Evolutionary conservation across 2,329 filamentous ascomycete species (phyloP).

Genomic region (Elsinoe fawcettii): DNA sequence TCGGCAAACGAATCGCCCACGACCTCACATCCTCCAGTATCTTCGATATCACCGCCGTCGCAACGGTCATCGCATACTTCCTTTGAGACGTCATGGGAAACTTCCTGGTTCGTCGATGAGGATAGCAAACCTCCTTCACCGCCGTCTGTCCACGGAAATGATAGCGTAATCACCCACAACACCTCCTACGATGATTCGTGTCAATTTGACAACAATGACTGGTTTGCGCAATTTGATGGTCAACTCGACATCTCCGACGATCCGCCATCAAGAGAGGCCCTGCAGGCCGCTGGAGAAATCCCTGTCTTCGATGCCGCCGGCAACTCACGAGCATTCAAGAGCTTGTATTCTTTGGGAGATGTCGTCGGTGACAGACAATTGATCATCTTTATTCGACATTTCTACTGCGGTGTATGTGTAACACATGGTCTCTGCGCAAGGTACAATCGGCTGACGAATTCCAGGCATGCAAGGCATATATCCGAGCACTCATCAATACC

Average conservation of each 20-base stretch:
- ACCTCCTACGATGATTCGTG: conserved; percentile 6
- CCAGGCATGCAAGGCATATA: conserved; percentile 32
- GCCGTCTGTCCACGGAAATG: neutral
- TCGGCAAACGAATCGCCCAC: conserved; percentile 13
- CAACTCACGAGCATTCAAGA: conserved; percentile 54
- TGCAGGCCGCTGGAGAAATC: conserved; percentile 29
- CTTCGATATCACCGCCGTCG: conserved; percentile 3
- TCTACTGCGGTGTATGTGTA: conserved; percentile 32
- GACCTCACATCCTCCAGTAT: neutral
- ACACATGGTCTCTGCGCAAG: neutral
- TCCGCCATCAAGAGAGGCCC: conserved; percentile 27
- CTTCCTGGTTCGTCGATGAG: conserved; percentile 13
- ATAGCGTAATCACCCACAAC: neutral
- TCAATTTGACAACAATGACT: conserved; percentile 26
- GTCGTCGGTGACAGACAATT: conserved; percentile 32
- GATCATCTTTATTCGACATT: conserved; percentile 35
- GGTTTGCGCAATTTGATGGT: conserved; percentile 29
- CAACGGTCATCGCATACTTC: conserved; percentile 11
- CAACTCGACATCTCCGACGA: conserved; percentile 27
- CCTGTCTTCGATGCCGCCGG: conserved; percentile 54
- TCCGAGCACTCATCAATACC: conserved; percentile 27
- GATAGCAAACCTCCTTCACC: conserved; percentile 7
- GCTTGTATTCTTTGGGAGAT: conserved; percentile 48
- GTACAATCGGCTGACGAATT: neutral
- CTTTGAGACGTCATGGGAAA: conserved; percentile 6